phyloP scores from a whole-genome alignment of 495 filamentous ascomycete genomes.

The Penicillium silybi region DNA sequence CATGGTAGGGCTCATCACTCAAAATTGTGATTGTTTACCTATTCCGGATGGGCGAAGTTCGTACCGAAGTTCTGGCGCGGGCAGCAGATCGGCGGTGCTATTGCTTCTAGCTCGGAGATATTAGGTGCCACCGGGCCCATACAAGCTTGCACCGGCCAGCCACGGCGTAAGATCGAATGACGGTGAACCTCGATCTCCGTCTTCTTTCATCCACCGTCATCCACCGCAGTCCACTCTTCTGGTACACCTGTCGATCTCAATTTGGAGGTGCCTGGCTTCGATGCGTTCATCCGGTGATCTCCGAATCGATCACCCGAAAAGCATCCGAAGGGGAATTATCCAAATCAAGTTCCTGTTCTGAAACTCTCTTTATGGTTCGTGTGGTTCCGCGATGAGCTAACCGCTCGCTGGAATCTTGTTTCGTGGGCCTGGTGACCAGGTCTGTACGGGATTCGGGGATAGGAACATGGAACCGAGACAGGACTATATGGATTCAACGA shows the following conservation, averaged over 20 bases:
- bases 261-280: constrained; percentile 1
- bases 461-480: neutral
- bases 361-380: neutral
- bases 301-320: too few species aligned
- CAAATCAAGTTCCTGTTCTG: constrained; percentile 4
- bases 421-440: neutral
- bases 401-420: neutral
- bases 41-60: neutral
- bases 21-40: neutral
- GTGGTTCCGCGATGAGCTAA: neutral
- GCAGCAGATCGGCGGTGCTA: constrained; percentile 8
- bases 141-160: constrained; percentile 15
- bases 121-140: constrained; percentile 9
- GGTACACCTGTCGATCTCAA: constrained; percentile 19
- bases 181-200: neutral
- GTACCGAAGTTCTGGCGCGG: neutral
- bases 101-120: constrained; percentile 2
- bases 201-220: neutral
- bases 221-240: neutral
- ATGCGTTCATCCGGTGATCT: constrained; percentile 1
- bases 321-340: neutral
- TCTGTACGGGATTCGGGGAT: neutral
- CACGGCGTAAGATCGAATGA: neutral
- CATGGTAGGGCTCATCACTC: too few species aligned
- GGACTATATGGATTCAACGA: neutral